Evolutionary conservation across 2,329 filamentous ascomycete genomes (phyloP).

Genomic region (Pseudogymnoascus sp.): DNA sequence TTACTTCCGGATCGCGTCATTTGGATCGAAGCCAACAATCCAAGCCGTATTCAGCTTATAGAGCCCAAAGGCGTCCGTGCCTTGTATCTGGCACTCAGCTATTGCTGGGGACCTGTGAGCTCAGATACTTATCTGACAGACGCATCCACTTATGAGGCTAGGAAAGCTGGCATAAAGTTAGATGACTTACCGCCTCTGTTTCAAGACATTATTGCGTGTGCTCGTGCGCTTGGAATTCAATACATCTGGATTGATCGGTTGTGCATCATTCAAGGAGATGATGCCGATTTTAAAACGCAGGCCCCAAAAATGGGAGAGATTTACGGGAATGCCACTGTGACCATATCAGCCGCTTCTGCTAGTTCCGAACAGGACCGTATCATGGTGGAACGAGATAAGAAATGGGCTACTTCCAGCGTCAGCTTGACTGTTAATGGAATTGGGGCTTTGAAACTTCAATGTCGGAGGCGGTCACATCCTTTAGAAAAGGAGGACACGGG

Average conservation of each 20-base stretch:
- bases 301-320: conserved; percentile 12
- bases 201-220: background rate
- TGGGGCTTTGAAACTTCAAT: background rate
- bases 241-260: background rate
- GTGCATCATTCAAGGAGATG: background rate
- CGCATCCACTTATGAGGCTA: background rate
- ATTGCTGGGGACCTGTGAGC: background rate
- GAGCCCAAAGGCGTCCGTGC: background rate
- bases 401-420: background rate
- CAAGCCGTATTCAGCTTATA: background rate
- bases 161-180: background rate
- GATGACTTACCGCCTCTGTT: background rate
- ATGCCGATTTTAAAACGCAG: conserved; percentile 10
- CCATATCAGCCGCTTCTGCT: conserved; percentile 10
- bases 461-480: background rate
- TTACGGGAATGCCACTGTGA: conserved; percentile 10
- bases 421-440: background rate
- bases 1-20: background rate
- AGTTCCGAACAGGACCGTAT: background rate
- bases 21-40: background rate
- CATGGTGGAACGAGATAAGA: background rate
- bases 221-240: background rate
- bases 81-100: background rate
- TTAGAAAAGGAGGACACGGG: background rate
- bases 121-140: background rate